Evolutionary conservation across 2,329 filamentous ascomycete species (phyloP).

Genomic region (Calonectria naviculata): DNA sequence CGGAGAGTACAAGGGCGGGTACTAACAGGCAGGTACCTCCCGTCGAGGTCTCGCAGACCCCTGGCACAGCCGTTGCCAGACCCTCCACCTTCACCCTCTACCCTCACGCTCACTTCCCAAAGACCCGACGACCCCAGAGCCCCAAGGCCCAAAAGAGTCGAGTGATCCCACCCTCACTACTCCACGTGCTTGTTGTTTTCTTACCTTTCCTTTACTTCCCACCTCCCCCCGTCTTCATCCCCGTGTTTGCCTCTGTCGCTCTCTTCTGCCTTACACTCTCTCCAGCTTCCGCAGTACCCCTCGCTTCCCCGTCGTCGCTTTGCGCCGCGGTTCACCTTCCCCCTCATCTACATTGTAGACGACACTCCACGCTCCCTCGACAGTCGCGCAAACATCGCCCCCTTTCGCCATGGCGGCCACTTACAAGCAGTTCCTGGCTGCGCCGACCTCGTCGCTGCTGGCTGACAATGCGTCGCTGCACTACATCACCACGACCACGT

Average conservation of each 20-base stretch:
- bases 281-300: conserved; percentile 9
- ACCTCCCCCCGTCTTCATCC: conserved; percentile 16
- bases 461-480: conserved; percentile 76
- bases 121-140: conserved; percentile 5
- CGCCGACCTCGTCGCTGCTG: conserved; percentile 72
- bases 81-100: conserved; percentile 10
- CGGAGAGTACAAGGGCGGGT: neutral
- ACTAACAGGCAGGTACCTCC: conserved; percentile 16
- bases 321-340: conserved; percentile 21
- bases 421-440: conserved; percentile 79
- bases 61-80: conserved; percentile 18
- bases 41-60: conserved; percentile 11
- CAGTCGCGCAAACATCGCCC: conserved; percentile 27
- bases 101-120: neutral
- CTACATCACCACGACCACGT: conserved; percentile 91
- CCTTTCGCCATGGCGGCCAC: conserved; percentile 54
- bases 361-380: conserved; percentile 17
- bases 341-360: conserved; percentile 2
- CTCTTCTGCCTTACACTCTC: neutral
- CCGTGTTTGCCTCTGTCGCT: conserved; percentile 8
- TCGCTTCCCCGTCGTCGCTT: conserved; percentile 19
- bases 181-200: conserved; percentile 44
- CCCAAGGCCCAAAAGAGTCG: conserved; percentile 13
- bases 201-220: conserved; percentile 28
- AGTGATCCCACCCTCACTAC: conserved; percentile 34